phyloP scores from a whole-genome alignment of 2,329 filamentous ascomycete genomes.

The Coniochaeta prunicola region DNA sequence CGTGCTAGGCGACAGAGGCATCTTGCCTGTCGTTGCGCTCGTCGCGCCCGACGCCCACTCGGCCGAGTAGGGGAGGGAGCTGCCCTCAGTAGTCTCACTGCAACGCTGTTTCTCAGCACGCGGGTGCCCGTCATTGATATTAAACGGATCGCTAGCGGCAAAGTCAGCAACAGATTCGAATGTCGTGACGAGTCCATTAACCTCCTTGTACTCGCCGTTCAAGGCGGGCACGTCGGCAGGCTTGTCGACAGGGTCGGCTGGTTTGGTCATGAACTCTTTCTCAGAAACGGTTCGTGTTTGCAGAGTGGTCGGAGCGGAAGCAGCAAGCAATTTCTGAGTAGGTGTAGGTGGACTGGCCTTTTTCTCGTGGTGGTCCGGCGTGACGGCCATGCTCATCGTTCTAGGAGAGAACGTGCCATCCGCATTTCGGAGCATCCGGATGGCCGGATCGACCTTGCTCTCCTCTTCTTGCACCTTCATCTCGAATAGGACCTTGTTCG shows the following conservation, averaged over 20 bases:
- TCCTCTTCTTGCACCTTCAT: slow-evolving; percentile 58
- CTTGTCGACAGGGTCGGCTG: slow-evolving; percentile 19
- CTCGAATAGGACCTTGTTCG: slow-evolving; percentile 71
- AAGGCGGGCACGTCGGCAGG: slow-evolving; percentile 24
- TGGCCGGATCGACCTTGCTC: slow-evolving; percentile 36
- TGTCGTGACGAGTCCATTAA: slow-evolving; percentile 34
- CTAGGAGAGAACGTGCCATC: slow-evolving; percentile 30
- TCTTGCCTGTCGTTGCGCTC: slow-evolving; percentile 55
- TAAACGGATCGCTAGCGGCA: slow-evolving; percentile 42
- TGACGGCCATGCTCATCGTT: slow-evolving; percentile 30
- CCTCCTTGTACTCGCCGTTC: slow-evolving; percentile 29
- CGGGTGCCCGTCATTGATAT: slow-evolving; percentile 21
- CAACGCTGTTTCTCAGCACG: slow-evolving; percentile 41
- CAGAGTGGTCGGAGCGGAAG: slow-evolving; percentile 4
- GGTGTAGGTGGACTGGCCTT: slow-evolving; percentile 2
- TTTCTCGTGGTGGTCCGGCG: slow-evolving; percentile 15
- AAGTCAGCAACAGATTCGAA: slow-evolving; percentile 42
- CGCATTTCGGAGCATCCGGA: not conserved
- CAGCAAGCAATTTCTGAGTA: slow-evolving; percentile 1
- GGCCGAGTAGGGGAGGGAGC: slow-evolving; percentile 44
- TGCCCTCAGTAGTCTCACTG: slow-evolving; percentile 56
- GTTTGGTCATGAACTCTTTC: slow-evolving; percentile 18
- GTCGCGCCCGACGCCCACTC: slow-evolving; percentile 59
- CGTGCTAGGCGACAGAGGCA: slow-evolving; percentile 58
- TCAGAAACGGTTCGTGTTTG: slow-evolving; percentile 15